Evolutionary conservation across 495 filamentous ascomycete genomes (phyloP).

Genomic region (Neurospora tetrasperma): DNA sequence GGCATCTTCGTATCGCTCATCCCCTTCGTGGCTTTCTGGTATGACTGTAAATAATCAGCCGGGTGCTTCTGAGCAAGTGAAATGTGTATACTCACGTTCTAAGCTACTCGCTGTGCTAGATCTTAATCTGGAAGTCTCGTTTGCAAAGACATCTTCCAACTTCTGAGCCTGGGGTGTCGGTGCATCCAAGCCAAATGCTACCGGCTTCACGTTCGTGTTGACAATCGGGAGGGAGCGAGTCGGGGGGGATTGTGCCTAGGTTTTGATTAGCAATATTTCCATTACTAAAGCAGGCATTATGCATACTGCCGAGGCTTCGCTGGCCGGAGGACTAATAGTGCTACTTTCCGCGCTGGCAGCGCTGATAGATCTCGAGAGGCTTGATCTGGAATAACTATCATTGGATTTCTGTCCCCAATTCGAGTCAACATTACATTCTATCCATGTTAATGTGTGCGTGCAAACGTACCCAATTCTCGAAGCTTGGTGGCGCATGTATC

Average conservation of each 20-base stretch:
- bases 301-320: slow-evolving; percentile 24
- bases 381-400: slow-evolving; percentile 18
- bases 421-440: slow-evolving; percentile 5
- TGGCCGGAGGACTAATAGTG: slow-evolving; percentile 21
- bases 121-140: slow-evolving; percentile 30
- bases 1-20: slow-evolving; percentile 31
- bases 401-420: slow-evolving; percentile 24
- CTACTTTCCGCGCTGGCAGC: slow-evolving; percentile 16
- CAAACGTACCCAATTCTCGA: slow-evolving; percentile 60
- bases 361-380: slow-evolving; percentile 12
- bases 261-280: slow-evolving; percentile 6
- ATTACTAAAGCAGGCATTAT: slow-evolving; percentile 4
- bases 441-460: background rate
- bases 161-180: slow-evolving; percentile 78
- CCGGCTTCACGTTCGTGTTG: slow-evolving; percentile 56
- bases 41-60: slow-evolving; percentile 30
- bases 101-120: slow-evolving; percentile 52
- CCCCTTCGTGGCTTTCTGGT: slow-evolving; percentile 35
- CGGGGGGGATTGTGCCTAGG: slow-evolving; percentile 19
- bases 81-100: slow-evolving; percentile 48
- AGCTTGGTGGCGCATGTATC: slow-evolving; percentile 77
- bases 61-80: background rate
- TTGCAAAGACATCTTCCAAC: slow-evolving; percentile 48
- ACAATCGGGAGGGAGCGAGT: slow-evolving; percentile 49
- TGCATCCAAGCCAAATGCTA: slow-evolving; percentile 53